Percentiles rank a stretch among this genome's conserved stretches.
These are phyloP conservation scores for Lathyrus oleraceus DNA, from an alignment of 306 rosid genomes.

Conservation along the genomic window DNA sequence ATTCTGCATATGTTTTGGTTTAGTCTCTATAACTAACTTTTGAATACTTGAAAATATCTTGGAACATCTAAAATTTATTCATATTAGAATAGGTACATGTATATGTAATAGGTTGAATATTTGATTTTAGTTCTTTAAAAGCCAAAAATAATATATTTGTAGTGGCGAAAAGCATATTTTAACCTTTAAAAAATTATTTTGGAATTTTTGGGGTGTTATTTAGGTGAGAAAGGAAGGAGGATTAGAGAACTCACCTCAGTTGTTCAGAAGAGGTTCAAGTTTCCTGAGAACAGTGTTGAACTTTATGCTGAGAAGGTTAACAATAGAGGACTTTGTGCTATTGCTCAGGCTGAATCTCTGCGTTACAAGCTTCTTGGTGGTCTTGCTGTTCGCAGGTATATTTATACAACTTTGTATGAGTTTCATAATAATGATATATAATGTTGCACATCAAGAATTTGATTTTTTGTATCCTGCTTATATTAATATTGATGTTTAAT, in stretches of 20 bases:
- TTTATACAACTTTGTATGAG: no score
- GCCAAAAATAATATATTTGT: no score
- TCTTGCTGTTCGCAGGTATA: neutral
- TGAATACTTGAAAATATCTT: no score
- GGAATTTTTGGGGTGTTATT: neutral
- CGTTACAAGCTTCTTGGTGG: neutral
- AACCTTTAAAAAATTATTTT: neutral
- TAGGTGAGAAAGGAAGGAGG: slow-evolving; percentile 84
- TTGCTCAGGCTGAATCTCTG: neutral
- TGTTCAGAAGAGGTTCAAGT: slow-evolving; percentile 81
- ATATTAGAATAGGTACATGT: no score
- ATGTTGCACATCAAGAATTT: neutral
- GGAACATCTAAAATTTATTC: no score
- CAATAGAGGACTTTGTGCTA: neutral
- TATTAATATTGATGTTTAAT: no score
- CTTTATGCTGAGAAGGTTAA: slow-evolving; percentile 43
- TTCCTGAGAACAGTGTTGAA: slow-evolving; percentile 77
- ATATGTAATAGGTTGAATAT: no score
- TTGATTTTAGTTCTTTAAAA: no score
- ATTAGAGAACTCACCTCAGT: slow-evolving; percentile 76
- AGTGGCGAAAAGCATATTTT: no score
- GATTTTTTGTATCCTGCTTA: neutral
- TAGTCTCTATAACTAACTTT: no score
- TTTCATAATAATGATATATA: no score
- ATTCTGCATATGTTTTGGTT: no score